These are phyloP conservation scores for Cutaneotrichosporon cutaneum DNA, from an alignment of 1,284 basidiomycete genomes.

Conservation along the genomic window DNA sequence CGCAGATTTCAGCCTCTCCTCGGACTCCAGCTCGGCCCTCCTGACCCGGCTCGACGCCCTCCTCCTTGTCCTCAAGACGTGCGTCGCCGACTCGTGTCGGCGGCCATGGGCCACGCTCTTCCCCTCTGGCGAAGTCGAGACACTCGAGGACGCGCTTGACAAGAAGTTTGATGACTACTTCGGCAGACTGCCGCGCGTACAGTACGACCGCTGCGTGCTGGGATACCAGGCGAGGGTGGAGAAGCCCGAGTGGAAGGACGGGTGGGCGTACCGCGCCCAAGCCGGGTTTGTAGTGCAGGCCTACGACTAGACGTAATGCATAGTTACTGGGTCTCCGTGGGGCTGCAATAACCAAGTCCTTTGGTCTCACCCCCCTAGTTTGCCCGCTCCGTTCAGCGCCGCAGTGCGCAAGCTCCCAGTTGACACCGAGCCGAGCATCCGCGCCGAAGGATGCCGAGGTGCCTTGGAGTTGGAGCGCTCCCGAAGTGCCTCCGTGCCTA, in stretches of 20 bases:
- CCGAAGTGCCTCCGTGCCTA: no score
- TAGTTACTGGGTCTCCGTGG: no score
- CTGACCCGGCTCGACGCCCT: constrained; percentile 39
- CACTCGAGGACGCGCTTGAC: constrained; percentile 28
- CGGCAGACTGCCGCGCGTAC: constrained; percentile 32
- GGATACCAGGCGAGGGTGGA: constrained; percentile 31
- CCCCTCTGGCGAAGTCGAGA: constrained; percentile 23
- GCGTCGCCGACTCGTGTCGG: constrained; percentile 34
- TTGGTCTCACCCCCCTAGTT: no score
- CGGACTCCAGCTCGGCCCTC: neutral
- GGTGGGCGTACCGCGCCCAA: neutral
- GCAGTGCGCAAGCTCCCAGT: no score
- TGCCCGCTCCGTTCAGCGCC: no score
- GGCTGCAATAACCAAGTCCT: no score
- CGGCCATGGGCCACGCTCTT: constrained; percentile 33
- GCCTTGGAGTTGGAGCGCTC: no score
- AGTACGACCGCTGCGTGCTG: constrained; percentile 30
- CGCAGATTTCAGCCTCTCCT: neutral
- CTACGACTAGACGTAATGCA: no score
- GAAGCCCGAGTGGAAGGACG: constrained; percentile 29
- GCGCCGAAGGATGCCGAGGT: no score
- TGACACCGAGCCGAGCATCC: no score
- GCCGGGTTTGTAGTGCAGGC: no score
- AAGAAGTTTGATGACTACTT: constrained; percentile 36
- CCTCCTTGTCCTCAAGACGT: constrained; percentile 42